phyloP scores from a whole-genome alignment of 805 yeast species.

The Torulaspora maleeae region DNA sequence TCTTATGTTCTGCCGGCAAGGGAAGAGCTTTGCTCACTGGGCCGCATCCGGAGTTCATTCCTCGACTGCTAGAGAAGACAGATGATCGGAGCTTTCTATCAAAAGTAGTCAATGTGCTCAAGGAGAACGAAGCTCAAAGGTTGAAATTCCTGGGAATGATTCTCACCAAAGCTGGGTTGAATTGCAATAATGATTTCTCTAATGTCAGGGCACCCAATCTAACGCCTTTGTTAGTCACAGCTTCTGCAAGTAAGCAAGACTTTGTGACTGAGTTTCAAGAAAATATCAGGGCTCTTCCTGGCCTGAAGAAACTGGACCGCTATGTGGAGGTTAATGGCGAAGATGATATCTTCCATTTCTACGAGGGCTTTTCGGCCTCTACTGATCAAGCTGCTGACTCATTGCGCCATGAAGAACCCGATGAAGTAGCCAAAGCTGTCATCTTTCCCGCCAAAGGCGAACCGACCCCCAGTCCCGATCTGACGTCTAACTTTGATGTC shows the following conservation, averaged over 20 bases:
- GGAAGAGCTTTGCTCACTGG: conserved; percentile 80
- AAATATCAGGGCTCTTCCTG: conserved; percentile 11
- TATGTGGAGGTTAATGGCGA: conserved; percentile 41
- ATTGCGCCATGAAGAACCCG: conserved; percentile 45
- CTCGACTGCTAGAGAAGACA: conserved; percentile 43
- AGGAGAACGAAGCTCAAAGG: conserved; percentile 45
- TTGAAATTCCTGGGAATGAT: conserved; percentile 52
- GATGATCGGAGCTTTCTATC: conserved; percentile 32
- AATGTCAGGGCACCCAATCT: conserved; percentile 53
- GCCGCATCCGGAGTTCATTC: conserved; percentile 83
- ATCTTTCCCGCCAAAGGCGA: conserved; percentile 39
- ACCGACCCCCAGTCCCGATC: conserved; percentile 44
- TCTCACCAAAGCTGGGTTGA: conserved; percentile 58
- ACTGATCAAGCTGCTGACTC: conserved; percentile 13
- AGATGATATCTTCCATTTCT: conserved; percentile 24
- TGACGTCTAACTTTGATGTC: conserved; percentile 73
- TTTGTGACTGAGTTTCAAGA: conserved; percentile 16
- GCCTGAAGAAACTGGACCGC: conserved; percentile 39
- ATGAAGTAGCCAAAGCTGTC: conserved; percentile 52
- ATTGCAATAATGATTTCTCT: conserved; percentile 51
- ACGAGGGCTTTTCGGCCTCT: conserved; percentile 17
- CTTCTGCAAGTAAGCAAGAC: conserved; percentile 13
- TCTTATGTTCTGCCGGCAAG: conserved; percentile 55
- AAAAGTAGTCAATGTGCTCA: conserved; percentile 40
- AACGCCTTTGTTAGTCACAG: conserved; percentile 58